Base-by-base conservation (phyloP, 2,329 filamentous ascomycete genomes). In the Colletotrichum gloeosporioides region DNA sequence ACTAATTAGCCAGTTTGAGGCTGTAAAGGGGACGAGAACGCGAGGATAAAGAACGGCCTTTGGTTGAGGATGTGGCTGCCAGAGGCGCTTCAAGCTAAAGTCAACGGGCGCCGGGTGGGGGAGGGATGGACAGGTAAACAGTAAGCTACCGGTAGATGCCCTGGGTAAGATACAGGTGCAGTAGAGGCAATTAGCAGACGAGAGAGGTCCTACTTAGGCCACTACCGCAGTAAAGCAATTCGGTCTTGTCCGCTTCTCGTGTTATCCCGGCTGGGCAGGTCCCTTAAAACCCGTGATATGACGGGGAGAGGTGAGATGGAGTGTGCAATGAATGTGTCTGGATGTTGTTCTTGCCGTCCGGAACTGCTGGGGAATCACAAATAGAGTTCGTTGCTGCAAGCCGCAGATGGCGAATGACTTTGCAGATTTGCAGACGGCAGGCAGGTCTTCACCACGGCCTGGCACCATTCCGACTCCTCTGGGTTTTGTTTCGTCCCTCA, bases 331-430 rank as follows among this genome's bases (percentile, higher is more conserved):
- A 49, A 31, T 27, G 18, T 62, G 27, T 27, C 7, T 61, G 36
- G 22, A 31, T 22, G 44, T n/a, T n/a, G 16, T 34, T 34, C 18
- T 55, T 62, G 63, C 27, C 34, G 29, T 63, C 31, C 55, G 39
- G 65, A 73, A 61, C 16, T 57, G 49, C 36, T 34, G 39, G 65
- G 25, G 22, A 32, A 49, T 15, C 8, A 49, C 27, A 15, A 31
- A 44, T 55, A 73, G 71, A 69, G 57, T 73, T 69, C 55, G 27
- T 29, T 44, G n/a, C 34, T 67, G 62, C 63, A n/a, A 68, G 71
- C 16, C 29, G 70, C 71, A 62, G 64, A 63, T 29, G 71, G 71
- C 71, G 65, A 73, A 64, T 64, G 34, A 36, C 15, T 36, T 68
- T 65, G 27, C 70, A 29, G 32, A 49, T 36, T 72, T 55, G 34